Evolutionary conservation across 176 grass and related monocot species (phyloP), one percentile per base, ranked within the genome.

Genomic region (Aegilops tauschii): DNA sequence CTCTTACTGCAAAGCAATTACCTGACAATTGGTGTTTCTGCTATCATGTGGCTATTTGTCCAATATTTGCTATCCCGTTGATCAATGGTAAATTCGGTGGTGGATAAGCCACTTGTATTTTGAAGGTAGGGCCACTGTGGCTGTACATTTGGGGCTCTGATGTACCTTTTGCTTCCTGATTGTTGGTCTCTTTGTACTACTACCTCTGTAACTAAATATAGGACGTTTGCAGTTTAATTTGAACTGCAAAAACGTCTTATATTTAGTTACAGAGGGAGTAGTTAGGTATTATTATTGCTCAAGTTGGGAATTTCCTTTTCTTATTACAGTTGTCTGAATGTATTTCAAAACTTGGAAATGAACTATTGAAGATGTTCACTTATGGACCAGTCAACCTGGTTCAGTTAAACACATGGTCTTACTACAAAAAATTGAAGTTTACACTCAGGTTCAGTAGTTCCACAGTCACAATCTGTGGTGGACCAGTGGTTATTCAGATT

Each of bases 81-180:
- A 67, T 66, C 27, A 65, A 21, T 76, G 44, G 20, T 76, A 45
- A 30, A 76, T 76, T 76, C 5, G 18, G 9, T 77, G 83, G 61
- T 85, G 59, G 56, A 76, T 84, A 76, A 31, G 20, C 72, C 61
- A 65, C 40, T 77, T 50, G 35, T 34, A 65, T 77, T 77, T 77
- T 85, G 12, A 12, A 67, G 30, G 3, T 85, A 75, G 42, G 10
- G n/a, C 31, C 35, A 21, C 28, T 25, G 29, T 9, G 14, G 6
- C 50, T 54, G 29, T 82, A 54, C 65, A 82, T 25, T 82, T n/a
- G 29, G 65, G 10, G 34, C 28, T 68, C 2, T 69, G 29, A 32
- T 69, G 18, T 69, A 82, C 7, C 45, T 69, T 52, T 82, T 31
- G 7, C 65, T 69, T 82, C 44, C 44, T 69, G 30, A 36, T 54